Evolutionary conservation across 345 rosid species (phyloP).

Genomic region (Syzygium aromaticum): DNA sequence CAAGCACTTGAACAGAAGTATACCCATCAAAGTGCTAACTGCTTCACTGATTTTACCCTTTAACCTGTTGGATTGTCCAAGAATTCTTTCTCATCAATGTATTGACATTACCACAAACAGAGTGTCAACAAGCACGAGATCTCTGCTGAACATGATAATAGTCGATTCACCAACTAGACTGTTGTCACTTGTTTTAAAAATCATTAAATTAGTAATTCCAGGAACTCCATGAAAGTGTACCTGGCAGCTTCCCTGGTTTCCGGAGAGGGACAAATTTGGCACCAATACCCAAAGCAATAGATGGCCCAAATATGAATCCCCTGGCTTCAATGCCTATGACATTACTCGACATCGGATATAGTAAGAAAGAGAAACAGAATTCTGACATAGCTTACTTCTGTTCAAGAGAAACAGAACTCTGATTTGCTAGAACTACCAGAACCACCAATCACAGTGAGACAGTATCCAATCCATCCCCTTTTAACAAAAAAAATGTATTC

Average conservation of each 20-base stretch:
- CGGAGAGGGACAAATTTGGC: constrained; percentile 83
- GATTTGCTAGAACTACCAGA: neutral
- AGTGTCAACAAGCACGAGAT: neutral
- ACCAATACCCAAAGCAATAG: constrained; percentile 82
- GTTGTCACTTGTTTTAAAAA: neutral
- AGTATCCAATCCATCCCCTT: neutral
- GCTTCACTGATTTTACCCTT: neutral
- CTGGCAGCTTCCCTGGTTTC: constrained; percentile 76
- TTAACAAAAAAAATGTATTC: neutral
- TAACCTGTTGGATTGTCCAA: neutral
- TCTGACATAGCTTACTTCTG: neutral
- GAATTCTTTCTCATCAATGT: neutral
- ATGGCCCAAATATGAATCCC: constrained; percentile 79
- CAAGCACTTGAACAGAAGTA: neutral
- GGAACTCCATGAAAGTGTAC: constrained; percentile 11
- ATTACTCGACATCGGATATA: neutral
- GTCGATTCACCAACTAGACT: neutral
- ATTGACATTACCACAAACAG: neutral
- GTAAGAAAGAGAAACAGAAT: neutral
- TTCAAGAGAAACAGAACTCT: neutral
- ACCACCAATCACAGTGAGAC: neutral
- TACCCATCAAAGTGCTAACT: neutral
- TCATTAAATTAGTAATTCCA: neutral
- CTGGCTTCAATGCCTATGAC: constrained; percentile 74
- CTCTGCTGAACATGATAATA: neutral